Evolutionary conservation across 768 basidiomycete genomes (phyloP), one percentile per base, ranked within the genome.

Genomic region (Boletus subparvulus): DNA sequence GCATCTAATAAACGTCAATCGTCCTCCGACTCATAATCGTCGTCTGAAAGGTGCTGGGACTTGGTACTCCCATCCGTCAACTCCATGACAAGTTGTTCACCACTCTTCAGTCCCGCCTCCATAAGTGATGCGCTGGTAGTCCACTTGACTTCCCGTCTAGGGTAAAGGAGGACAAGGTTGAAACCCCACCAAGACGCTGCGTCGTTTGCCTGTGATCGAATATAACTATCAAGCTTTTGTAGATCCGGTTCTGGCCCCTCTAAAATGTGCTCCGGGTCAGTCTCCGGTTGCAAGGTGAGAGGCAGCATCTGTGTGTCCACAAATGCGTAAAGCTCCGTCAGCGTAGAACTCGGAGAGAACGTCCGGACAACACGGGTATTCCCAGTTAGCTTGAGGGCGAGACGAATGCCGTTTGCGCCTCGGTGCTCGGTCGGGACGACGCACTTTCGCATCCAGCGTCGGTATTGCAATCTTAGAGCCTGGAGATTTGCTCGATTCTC

Each of bases 111-210:
- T 16, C 70, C 76, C 14, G 78, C 77, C 2, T 78, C 77, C 8
- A 66, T 73, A 8, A 90, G 73, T 41, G 63, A 74, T 21, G 64
- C 57, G 26, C 68, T 71, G 0, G 69, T 37, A 42, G 61, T 54
- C 79, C 86, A 90, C 13, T 75, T 75, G 51, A 90, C 79, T 69
- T 84, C 83, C 42, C 73, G 74, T 50, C 88, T 75, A 5, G 93
- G 93, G 64, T 90, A 94, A 11, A 89, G 80, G 3, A 80, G 79
- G 37, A 75, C 75, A 30, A 95, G 74, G 57, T 76, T 78, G 77
- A 95, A 94, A 9, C 83, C 84, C 85, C 88, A 93, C 79, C 86
- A 91, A 28, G 72, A 73, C 10, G 77, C 72, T 11, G 73, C 42
- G 6, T 50, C 40, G 24, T 50, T 43, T 30, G 28, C 51, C 45